These are phyloP conservation scores for Leucocoprinus leucothites DNA, from an alignment of 768 basidiomycete genomes.

Conservation along the genomic window DNA sequence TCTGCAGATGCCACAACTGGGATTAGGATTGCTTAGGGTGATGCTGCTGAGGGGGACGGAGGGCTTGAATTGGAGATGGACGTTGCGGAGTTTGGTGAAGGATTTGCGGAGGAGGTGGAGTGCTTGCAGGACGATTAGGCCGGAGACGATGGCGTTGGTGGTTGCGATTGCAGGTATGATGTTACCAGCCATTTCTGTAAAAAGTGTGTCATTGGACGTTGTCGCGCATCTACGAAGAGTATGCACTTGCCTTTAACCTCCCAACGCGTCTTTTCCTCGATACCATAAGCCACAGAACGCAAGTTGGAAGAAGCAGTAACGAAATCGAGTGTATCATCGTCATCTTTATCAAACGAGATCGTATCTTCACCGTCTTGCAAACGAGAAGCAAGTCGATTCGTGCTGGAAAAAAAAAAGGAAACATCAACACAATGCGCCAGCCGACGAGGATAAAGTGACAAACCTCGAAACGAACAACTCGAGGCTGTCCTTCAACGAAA, in stretches of 20 bases:
- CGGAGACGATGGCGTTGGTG: conserved; percentile 96
- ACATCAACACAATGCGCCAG: not conserved
- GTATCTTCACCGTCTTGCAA: conserved; percentile 63
- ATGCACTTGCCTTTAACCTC: conserved; percentile 80
- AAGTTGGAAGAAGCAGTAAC: conserved; percentile 94
- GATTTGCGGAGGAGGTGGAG: conserved; percentile 75
- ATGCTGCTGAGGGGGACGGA: conserved; percentile 74
- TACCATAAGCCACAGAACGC: conserved; percentile 86
- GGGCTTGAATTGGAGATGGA: conserved; percentile 78
- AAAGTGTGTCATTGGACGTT: not conserved
- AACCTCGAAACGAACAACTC: conserved; percentile 85
- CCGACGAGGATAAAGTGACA: conserved; percentile 11
- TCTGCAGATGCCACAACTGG: conserved; percentile 79
- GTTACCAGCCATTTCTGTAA: conserved; percentile 95
- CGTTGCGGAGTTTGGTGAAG: conserved; percentile 61
- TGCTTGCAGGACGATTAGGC: conserved; percentile 91
- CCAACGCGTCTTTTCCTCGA: conserved; percentile 88
- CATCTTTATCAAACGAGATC: conserved; percentile 95
- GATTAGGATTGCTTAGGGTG: conserved; percentile 65
- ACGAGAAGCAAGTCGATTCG: conserved; percentile 72
- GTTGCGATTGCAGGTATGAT: conserved; percentile 99
- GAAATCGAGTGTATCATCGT: conserved; percentile 95
- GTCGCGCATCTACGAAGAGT: not conserved
- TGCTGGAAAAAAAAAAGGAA: conserved; percentile 42
- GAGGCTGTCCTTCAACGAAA: conserved; percentile 79